These are phyloP conservation scores for Candolleomyces efflorescens DNA, from an alignment of 768 basidiomycete genomes.

Conservation along the genomic window DNA sequence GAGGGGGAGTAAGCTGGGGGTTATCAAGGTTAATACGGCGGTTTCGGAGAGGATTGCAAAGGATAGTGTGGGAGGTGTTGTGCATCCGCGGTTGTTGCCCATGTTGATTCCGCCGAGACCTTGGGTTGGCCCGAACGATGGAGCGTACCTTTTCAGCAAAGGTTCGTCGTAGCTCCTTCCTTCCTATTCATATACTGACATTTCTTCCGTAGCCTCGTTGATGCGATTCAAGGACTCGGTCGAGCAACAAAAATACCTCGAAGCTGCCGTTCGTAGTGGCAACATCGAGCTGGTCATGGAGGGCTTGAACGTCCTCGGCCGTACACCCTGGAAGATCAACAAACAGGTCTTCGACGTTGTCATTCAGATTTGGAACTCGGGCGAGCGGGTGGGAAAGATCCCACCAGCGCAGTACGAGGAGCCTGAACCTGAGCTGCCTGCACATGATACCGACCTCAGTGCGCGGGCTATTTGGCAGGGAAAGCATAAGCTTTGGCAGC, in stretches of 20 bases:
- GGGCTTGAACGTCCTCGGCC: constrained; percentile 85
- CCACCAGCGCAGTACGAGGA: constrained; percentile 68
- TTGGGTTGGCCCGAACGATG: constrained; percentile 73
- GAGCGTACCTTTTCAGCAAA: constrained; percentile 79
- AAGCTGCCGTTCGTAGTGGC: constrained; percentile 66
- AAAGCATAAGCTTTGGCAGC: constrained; percentile 49
- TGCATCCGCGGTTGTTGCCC: constrained; percentile 92
- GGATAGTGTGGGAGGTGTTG: constrained; percentile 61
- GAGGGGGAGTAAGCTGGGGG: constrained; percentile 92
- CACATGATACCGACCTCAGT: constrained; percentile 45
- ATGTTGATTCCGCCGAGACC: constrained; percentile 92
- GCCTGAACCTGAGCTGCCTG: constrained; percentile 53
- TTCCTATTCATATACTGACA: background rate
- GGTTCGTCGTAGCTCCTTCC: constrained; percentile 42
- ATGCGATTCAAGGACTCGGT: constrained; percentile 93
- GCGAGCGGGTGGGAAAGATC: constrained; percentile 76
- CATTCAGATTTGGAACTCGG: constrained; percentile 81
- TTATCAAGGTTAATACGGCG: constrained; percentile 80
- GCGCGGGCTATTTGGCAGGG: constrained; percentile 50
- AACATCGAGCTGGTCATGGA: constrained; percentile 83
- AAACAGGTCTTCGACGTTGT: constrained; percentile 70
- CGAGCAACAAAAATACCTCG: constrained; percentile 79
- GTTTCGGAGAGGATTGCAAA: constrained; percentile 75
- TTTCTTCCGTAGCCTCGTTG: constrained; percentile 43
- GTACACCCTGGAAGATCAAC: constrained; percentile 90